A percentile compares a stretch with the other conserved stretches of the same genome.
Evolutionary conservation across 768 basidiomycete species (phyloP).

Genomic region (Agaricus sinodeliciosus): DNA sequence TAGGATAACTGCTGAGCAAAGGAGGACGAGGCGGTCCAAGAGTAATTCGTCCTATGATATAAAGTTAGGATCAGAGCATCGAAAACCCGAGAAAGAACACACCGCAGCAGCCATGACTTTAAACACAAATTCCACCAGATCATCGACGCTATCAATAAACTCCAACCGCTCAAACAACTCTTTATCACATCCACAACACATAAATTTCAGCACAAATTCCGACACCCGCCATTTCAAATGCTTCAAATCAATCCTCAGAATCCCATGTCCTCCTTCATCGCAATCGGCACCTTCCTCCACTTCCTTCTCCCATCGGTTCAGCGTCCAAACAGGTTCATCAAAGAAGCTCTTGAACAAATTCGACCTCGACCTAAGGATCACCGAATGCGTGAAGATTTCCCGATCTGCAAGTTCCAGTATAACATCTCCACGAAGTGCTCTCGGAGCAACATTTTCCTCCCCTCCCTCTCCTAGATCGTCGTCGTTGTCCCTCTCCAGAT

Average conservation of each 20-base stretch:
- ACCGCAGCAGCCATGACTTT: constrained; percentile 83
- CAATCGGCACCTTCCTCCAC: background rate
- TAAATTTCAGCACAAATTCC: constrained; percentile 65
- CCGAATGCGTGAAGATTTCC: constrained; percentile 61
- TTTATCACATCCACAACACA: constrained; percentile 66
- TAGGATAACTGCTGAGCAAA: constrained; percentile 77
- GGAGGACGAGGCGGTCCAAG: constrained; percentile 73
- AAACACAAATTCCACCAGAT: constrained; percentile 81
- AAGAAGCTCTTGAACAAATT: constrained; percentile 83
- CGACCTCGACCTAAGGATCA: constrained; percentile 75
- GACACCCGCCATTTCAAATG: constrained; percentile 73
- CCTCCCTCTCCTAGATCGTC: background rate
- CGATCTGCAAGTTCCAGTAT: constrained; percentile 64
- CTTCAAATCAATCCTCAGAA: constrained; percentile 57
- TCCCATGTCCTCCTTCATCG: constrained; percentile 21
- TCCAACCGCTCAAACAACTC: constrained; percentile 66
- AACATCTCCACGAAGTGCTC: constrained; percentile 54
- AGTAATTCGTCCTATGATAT: constrained; percentile 72
- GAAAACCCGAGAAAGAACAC: constrained; percentile 18
- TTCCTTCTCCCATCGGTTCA: constrained; percentile 36
- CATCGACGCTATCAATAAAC: constrained; percentile 58
- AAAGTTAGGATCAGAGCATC: background rate
- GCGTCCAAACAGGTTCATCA: constrained; percentile 77
- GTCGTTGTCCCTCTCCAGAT: constrained; percentile 11
- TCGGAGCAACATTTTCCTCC: constrained; percentile 1